phyloP scores from a whole-genome alignment of 2,329 filamentous ascomycete genomes.

The Nemania sp. region DNA sequence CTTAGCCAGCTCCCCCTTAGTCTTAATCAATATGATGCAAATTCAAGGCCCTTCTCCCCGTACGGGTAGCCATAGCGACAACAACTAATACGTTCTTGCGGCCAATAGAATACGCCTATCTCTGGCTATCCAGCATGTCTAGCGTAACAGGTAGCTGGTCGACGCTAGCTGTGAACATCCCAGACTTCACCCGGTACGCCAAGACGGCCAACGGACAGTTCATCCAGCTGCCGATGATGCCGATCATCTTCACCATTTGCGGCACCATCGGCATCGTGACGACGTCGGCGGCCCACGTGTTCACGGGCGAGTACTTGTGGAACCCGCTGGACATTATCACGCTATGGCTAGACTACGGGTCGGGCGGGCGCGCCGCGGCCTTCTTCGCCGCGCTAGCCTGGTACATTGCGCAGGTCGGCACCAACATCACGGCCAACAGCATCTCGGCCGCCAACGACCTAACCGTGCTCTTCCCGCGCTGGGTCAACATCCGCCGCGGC shows the following conservation, averaged over 20 bases:
- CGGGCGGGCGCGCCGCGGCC: constrained; percentile 57
- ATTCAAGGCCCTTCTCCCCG: background rate
- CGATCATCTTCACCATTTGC: constrained; percentile 61
- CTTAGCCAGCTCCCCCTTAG: background rate
- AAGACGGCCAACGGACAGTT: constrained; percentile 53
- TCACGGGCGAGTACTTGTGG: constrained; percentile 65
- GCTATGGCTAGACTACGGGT: constrained; percentile 58
- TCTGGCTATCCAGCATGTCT: constrained; percentile 60
- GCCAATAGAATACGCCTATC: constrained; percentile 61
- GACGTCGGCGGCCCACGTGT: constrained; percentile 64
- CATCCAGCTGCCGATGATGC: constrained; percentile 59
- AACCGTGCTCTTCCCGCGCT: constrained; percentile 64
- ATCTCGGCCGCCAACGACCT: constrained; percentile 68
- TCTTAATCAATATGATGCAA: background rate
- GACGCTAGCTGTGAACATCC: constrained; percentile 61
- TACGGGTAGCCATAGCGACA: background rate
- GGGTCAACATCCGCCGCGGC: constrained; percentile 68
- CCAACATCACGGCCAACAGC: constrained; percentile 68
- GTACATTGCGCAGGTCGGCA: constrained; percentile 66
- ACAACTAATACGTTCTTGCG: background rate
- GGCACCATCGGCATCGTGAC: constrained; percentile 68
- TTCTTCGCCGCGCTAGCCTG: constrained; percentile 64
- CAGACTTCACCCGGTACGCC: constrained; percentile 66
- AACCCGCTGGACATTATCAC: constrained; percentile 61
- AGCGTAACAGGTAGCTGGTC: constrained; percentile 59